Base-by-base conservation (phyloP, 228 moss, liverwort and hornwort species). In the Sphagnum magellanicum region DNA sequence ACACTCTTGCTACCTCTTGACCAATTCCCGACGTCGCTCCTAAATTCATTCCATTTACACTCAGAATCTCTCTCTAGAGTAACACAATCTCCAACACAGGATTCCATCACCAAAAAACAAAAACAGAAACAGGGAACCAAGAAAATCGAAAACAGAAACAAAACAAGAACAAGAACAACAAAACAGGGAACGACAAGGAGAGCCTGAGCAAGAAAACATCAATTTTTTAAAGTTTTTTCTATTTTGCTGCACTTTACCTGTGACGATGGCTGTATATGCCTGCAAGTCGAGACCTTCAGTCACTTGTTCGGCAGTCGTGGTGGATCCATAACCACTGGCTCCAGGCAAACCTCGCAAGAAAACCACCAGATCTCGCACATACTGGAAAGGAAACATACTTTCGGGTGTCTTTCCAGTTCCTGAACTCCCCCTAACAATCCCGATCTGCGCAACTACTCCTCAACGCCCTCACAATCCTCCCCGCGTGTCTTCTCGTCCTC, bases 1-100 rank as follows among this genome's bases (percentile, higher is more conserved):
- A 48, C 69, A 84, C 81, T 49, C 76, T 66, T 4, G 81, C 76
- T 0, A 81, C 78, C 67, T 74, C 85, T 73, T 68, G 62, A 59
- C 78, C 79, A 57, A 68, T 77, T 48, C 79, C 81, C 4, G 78
- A 63, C 5, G 81, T 71, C 8, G 66, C 73, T 10, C 81, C 84
- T 84, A 69, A 5, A 32, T 32, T 32, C 32, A 32, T 32, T 32
- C 32, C 32, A 3, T 32, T 32, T 32, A 32, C 32, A 32, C 32
- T 32, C 32, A 32, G 32, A 32, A 32, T 32, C 1, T 32, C 32
- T 32, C 32, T 32, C 32, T 32, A 58, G 58, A 58, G 58, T 14
- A 60, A 16, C 60, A n/a, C 60, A n/a, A n/a, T n/a, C 60, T n/a
- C n/a, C 15, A 61, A 8, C 60, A 60, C n/a, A 17, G n/a, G 60